Conservation (phyloP, 2,329 filamentous ascomycete species). For the Bretziella fagacearum region DNA sequence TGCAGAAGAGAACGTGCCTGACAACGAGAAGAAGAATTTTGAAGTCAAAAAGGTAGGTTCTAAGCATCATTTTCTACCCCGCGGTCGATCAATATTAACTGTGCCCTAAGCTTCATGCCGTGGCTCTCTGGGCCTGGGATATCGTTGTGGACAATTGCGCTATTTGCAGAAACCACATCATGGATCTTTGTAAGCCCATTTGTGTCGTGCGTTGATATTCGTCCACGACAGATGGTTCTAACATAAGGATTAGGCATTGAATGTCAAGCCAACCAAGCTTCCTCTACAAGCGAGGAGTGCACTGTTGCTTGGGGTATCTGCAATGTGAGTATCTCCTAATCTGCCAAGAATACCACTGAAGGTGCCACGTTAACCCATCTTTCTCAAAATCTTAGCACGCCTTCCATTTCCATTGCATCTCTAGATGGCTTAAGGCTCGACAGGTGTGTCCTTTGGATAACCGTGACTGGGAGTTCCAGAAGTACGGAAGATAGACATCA, state of each 20-base stretch:
- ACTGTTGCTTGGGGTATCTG: slow-evolving; percentile 98
- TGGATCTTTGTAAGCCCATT: slow-evolving; percentile 69
- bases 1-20: slow-evolving; percentile 29
- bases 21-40: slow-evolving; percentile 79
- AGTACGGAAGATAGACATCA: slow-evolving; percentile 55
- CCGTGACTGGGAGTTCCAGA: slow-evolving; percentile 98
- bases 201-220: not conserved
- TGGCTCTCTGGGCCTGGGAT: slow-evolving; percentile 97
- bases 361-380: not conserved
- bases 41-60: slow-evolving; percentile 85
- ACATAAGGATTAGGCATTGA: slow-evolving; percentile 55
- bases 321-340: slow-evolving; percentile 88
- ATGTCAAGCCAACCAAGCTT: slow-evolving; percentile 96
- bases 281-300: slow-evolving; percentile 91
- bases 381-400: slow-evolving; percentile 49
- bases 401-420: slow-evolving; percentile 99
- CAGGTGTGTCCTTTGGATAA: slow-evolving; percentile 97
- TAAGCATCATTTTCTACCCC: not conserved
- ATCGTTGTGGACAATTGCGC: slow-evolving; percentile 99
- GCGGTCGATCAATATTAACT: not conserved
- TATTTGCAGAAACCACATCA: slow-evolving; percentile 98
- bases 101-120: slow-evolving; percentile 39
- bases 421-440: slow-evolving; percentile 95
- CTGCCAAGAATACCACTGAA: not conserved
- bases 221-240: slow-evolving; percentile 1